phyloP scores from a whole-genome alignment of 345 rosid genomes.

The Mallotus nudiflorus region DNA sequence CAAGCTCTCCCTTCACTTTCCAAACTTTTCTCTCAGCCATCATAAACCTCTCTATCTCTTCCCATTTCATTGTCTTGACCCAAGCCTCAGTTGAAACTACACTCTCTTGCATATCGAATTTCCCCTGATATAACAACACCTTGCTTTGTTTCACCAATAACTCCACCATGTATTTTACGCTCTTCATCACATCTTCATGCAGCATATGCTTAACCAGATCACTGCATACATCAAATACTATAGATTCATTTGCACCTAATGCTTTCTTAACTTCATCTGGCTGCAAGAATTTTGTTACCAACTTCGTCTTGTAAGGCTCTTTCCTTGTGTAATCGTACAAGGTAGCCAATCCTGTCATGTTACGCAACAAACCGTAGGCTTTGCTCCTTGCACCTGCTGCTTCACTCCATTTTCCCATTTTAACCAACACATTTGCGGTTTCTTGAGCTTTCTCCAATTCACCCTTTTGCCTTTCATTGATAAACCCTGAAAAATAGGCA shows the following conservation, averaged over 20 bases:
- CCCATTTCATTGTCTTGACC: conserved; percentile 74
- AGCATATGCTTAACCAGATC: conserved; percentile 39
- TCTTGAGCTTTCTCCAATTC: conserved; percentile 57
- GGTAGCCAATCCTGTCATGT: conserved; percentile 78
- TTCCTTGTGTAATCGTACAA: conserved; percentile 49
- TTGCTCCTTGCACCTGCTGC: conserved; percentile 52
- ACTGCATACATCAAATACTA: conserved; percentile 52
- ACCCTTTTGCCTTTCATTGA: conserved; percentile 62
- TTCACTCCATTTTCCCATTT: conserved; percentile 50
- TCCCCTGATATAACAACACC: conserved; percentile 73
- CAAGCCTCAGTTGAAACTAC: conserved; percentile 74
- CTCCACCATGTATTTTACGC: conserved; percentile 70
- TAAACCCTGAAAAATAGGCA: conserved; percentile 58
- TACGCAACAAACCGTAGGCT: conserved; percentile 37
- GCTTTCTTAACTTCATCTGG: conserved; percentile 45
- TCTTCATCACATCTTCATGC: conserved; percentile 66
- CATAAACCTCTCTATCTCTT: conserved; percentile 43
- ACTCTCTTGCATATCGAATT: conserved; percentile 58
- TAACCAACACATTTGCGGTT: conserved; percentile 40
- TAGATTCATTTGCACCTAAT: conserved; percentile 47
- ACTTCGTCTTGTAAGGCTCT: conserved; percentile 45
- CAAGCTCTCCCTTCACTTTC: conserved; percentile 55
- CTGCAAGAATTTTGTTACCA: conserved; percentile 43
- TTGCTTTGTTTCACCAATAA: conserved; percentile 44
- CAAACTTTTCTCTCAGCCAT: conserved; percentile 60